Conservation (phyloP, 257 asterid genomes). For the Solanum chiquidenum region DNA sequence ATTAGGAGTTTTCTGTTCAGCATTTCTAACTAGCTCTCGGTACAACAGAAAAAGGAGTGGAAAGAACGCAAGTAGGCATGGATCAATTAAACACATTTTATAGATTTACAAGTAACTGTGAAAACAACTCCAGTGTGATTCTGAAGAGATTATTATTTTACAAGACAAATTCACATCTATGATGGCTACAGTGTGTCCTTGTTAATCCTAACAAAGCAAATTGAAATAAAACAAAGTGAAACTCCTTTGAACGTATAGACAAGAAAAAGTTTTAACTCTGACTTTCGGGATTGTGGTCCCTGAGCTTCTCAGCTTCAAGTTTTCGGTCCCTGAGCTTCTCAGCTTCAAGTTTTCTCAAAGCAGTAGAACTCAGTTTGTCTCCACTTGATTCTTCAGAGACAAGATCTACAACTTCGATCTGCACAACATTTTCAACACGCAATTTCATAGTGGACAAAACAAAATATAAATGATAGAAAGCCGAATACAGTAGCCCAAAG, state of each 20-base stretch:
- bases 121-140: neutral
- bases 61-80: neutral
- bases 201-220: neutral
- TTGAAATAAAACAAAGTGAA: neutral
- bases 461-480: neutral
- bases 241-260: neutral
- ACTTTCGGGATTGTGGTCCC: constrained; percentile 21
- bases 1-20: neutral
- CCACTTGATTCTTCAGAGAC: constrained; percentile 60
- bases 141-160: neutral
- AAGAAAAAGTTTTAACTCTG: constrained; percentile 6
- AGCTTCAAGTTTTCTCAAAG: constrained; percentile 64
- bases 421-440: constrained; percentile 5
- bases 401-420: constrained; percentile 81
- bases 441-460: neutral
- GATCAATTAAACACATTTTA: neutral
- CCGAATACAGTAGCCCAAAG: neutral
- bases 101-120: neutral
- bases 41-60: neutral
- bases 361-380: constrained; percentile 69
- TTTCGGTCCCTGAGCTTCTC: constrained; percentile 28
- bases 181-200: neutral
- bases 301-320: constrained; percentile 30
- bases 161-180: neutral
- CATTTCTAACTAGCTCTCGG: neutral